phyloP scores from a whole-genome alignment of 805 yeast genomes.

The Kurtzmaniella fragi region DNA sequence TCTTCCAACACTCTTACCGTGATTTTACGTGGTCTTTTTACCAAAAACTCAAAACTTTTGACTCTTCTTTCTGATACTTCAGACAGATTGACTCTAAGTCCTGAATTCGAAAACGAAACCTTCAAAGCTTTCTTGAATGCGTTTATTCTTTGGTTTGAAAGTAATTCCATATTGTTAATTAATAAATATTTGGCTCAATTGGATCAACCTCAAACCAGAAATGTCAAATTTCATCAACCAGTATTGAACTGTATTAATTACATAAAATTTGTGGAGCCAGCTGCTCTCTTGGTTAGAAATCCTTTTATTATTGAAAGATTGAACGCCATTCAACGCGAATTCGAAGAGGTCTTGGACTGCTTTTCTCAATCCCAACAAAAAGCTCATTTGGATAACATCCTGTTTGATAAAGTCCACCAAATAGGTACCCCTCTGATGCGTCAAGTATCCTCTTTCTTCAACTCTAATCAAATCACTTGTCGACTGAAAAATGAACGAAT shows the following conservation, averaged over 20 bases:
- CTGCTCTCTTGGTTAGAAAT: conserved; percentile 22
- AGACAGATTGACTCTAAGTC: neutral
- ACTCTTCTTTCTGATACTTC: conserved; percentile 9
- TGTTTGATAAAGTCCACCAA: conserved; percentile 27
- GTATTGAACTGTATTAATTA: conserved; percentile 26
- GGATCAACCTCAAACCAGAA: conserved; percentile 11
- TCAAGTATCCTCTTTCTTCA: conserved; percentile 35
- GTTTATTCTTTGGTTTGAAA: conserved; percentile 35
- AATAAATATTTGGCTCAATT: conserved; percentile 21
- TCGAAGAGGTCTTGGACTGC: conserved; percentile 9
- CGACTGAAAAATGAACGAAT: conserved; percentile 22
- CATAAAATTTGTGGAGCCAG: conserved; percentile 19
- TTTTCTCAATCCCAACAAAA: conserved; percentile 6
- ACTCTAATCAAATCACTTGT: conserved; percentile 29
- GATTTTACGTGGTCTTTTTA: conserved; percentile 34
- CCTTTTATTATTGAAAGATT: conserved; percentile 36
- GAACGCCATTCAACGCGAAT: conserved; percentile 1
- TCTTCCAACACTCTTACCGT: conserved; percentile 22
- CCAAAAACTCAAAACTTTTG: conserved; percentile 29
- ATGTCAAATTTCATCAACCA: conserved; percentile 22
- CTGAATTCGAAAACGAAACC: conserved; percentile 16
- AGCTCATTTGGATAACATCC: conserved; percentile 22
- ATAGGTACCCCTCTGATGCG: conserved; percentile 4
- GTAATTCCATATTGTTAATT: conserved; percentile 27
- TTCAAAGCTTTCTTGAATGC: conserved; percentile 35